These are phyloP conservation scores for Alternaria ethzedia DNA, from an alignment of 2,329 filamentous ascomycete species.

Conservation along the genomic window DNA sequence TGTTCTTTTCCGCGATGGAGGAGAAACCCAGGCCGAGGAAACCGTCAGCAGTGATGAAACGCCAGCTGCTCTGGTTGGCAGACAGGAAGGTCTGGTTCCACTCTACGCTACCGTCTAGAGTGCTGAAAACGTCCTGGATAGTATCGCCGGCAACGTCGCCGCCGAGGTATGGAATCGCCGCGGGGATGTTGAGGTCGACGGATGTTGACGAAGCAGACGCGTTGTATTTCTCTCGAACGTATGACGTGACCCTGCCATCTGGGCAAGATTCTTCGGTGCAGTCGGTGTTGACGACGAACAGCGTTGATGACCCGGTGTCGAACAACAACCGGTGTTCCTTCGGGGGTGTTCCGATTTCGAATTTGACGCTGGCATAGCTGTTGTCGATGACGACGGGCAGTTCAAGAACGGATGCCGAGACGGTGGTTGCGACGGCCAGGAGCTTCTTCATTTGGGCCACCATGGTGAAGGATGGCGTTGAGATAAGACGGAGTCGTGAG, in stretches of 20 bases:
- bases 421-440: slow-evolving; percentile 1
- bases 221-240: slow-evolving; percentile 18
- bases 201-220: slow-evolving; percentile 16
- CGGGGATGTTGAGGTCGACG: slow-evolving; percentile 10
- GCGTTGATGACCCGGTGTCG: slow-evolving; percentile 24
- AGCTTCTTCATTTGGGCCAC: not conserved
- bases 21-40: slow-evolving; percentile 27
- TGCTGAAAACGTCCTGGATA: slow-evolving; percentile 16
- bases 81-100: slow-evolving; percentile 30
- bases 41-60: slow-evolving; percentile 26
- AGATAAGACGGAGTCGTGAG: not conserved
- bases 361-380: slow-evolving; percentile 11
- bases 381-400: slow-evolving; percentile 16
- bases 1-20: slow-evolving; percentile 20
- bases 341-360: slow-evolving; percentile 15
- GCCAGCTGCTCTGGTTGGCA: slow-evolving; percentile 22
- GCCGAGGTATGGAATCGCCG: slow-evolving; percentile 17
- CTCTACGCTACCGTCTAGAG: not conserved
- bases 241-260: slow-evolving; percentile 1
- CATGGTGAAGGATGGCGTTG: not conserved
- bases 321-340: slow-evolving; percentile 21
- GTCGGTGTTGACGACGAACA: slow-evolving; percentile 18
- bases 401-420: slow-evolving; percentile 20
- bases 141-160: slow-evolving; percentile 19
- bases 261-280: slow-evolving; percentile 21